A percentile compares a stretch with the other conserved stretches of the same genome.
Conservation (phyloP, 2,329 filamentous ascomycete genomes). For the Neonectria punicea region DNA sequence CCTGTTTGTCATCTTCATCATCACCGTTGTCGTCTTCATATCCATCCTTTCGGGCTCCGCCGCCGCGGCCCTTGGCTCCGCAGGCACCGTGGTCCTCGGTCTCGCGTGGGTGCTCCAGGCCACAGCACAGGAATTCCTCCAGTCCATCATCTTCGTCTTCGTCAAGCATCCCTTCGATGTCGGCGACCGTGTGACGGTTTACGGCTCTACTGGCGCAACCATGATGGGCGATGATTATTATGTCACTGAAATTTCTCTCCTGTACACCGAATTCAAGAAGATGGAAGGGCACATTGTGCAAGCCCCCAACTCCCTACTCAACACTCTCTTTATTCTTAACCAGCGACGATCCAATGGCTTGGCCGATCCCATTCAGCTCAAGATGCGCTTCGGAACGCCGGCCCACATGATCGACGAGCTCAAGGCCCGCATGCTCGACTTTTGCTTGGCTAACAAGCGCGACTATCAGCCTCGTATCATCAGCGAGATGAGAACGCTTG, state of each 20-base stretch:
- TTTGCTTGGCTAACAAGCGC: constrained; percentile 85
- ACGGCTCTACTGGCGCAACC: constrained; percentile 85
- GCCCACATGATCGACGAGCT: constrained; percentile 85
- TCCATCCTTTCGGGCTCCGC: constrained; percentile 90
- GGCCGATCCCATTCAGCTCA: constrained; percentile 85
- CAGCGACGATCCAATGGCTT: constrained; percentile 89
- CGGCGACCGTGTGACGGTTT: constrained; percentile 90
- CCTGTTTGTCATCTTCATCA: constrained; percentile 83
- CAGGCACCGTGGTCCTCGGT: constrained; percentile 87
- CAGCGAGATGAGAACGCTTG: constrained; percentile 82
- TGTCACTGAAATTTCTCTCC: constrained; percentile 90
- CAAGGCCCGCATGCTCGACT: constrained; percentile 82
- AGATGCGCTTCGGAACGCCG: constrained; percentile 89
- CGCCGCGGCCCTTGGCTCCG: constrained; percentile 89
- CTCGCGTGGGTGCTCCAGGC: constrained; percentile 93
- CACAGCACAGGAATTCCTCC: constrained; percentile 93
- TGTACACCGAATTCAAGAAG: constrained; percentile 98
- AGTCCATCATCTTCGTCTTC: constrained; percentile 95
- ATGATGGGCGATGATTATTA: constrained; percentile 93
- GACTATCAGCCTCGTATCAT: constrained; percentile 89
- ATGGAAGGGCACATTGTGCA: constrained; percentile 97
- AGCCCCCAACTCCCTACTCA: constrained; percentile 93
- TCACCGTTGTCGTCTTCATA: constrained; percentile 86
- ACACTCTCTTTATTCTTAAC: constrained; percentile 93
- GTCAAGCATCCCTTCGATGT: constrained; percentile 98